Evolutionary conservation across 2,329 filamentous ascomycete species (phyloP).

Genomic region (Verruconis gallopava): DNA sequence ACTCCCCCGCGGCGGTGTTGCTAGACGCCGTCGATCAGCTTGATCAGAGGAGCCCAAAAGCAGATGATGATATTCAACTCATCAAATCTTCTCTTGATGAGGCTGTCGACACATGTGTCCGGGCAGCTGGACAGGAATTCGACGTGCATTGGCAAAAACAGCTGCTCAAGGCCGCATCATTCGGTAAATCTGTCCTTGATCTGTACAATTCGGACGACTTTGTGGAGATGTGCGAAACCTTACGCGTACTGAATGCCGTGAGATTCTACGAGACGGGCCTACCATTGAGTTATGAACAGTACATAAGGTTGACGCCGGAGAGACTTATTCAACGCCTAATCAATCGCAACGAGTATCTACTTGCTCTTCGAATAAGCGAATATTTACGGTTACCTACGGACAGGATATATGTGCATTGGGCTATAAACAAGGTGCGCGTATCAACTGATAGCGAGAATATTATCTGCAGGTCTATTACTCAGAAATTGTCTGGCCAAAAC

Average conservation of each 20-base stretch:
- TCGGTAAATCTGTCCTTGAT: slow-evolving; percentile 93
- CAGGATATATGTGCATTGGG: slow-evolving; percentile 93
- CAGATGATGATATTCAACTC: slow-evolving; percentile 92
- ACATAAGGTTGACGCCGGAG: slow-evolving; percentile 78
- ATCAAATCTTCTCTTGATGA: slow-evolving; percentile 80
- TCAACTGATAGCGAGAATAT: slow-evolving; percentile 78
- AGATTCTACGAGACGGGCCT: slow-evolving; percentile 85
- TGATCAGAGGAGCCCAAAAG: slow-evolving; percentile 88
- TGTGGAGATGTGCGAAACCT: slow-evolving; percentile 91
- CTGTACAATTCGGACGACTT: slow-evolving; percentile 98
- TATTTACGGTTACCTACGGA: slow-evolving; percentile 79
- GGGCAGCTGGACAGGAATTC: slow-evolving; percentile 86
- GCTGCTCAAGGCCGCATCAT: slow-evolving; percentile 88
- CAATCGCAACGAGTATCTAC: slow-evolving; percentile 78
- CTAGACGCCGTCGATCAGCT: slow-evolving; percentile 85
- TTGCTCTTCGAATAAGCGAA: slow-evolving; percentile 77
- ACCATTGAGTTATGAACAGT: slow-evolving; percentile 87
- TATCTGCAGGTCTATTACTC: slow-evolving; percentile 75
- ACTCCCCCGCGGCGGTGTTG: slow-evolving; percentile 80
- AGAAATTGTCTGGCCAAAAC: slow-evolving; percentile 72
- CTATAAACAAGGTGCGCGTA: slow-evolving; percentile 79
- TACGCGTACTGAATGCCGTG: slow-evolving; percentile 84
- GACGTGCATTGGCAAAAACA: slow-evolving; percentile 88
- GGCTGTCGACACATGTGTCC: slow-evolving; percentile 86
- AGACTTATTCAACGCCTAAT: slow-evolving; percentile 75